phyloP scores from a whole-genome alignment of 2,329 filamentous ascomycete genomes.

The Fusarium piperis region DNA sequence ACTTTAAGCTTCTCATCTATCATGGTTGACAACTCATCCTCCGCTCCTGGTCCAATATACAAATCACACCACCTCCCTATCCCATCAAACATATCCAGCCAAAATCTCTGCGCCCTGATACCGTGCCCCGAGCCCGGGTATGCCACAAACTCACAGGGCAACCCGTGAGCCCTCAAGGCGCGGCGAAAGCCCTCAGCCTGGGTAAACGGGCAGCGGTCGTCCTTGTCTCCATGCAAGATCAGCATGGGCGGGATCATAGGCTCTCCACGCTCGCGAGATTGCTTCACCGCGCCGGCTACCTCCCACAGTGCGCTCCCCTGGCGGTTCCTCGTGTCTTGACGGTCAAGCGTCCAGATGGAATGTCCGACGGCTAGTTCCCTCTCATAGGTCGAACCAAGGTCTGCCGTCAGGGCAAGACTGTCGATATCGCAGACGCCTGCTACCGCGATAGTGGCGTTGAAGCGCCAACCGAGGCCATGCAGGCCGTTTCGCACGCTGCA shows the following conservation, averaged over 20 bases:
- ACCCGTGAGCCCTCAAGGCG: conserved; percentile 1
- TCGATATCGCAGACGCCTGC: conserved; percentile 51
- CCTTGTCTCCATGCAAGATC: conserved; percentile 24
- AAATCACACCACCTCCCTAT: conserved; percentile 16
- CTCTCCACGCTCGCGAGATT: background rate
- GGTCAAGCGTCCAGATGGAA: conserved; percentile 6
- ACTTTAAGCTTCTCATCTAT: background rate
- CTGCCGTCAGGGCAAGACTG: conserved; percentile 45
- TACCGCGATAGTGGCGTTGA: conserved; percentile 48
- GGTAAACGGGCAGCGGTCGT: conserved; percentile 26
- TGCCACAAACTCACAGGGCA: conserved; percentile 24
- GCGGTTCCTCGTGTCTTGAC: conserved; percentile 14
- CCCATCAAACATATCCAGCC: conserved; percentile 32
- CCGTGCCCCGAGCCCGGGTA: conserved; percentile 14
- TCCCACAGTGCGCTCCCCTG: conserved; percentile 32
- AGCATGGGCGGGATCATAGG: conserved; percentile 15
- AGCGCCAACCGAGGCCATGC: conserved; percentile 47
- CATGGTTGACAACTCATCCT: background rate
- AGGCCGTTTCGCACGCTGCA: conserved; percentile 48
- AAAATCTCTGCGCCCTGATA: conserved; percentile 14
- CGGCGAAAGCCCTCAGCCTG: conserved; percentile 20
- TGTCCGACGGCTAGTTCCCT: conserved; percentile 16
- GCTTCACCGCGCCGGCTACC: background rate
- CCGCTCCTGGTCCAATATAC: conserved; percentile 7
- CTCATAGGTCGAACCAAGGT: conserved; percentile 22